Conservation (phyloP, 2,329 filamentous ascomycete genomes). For the Alternaria ventricosa region DNA sequence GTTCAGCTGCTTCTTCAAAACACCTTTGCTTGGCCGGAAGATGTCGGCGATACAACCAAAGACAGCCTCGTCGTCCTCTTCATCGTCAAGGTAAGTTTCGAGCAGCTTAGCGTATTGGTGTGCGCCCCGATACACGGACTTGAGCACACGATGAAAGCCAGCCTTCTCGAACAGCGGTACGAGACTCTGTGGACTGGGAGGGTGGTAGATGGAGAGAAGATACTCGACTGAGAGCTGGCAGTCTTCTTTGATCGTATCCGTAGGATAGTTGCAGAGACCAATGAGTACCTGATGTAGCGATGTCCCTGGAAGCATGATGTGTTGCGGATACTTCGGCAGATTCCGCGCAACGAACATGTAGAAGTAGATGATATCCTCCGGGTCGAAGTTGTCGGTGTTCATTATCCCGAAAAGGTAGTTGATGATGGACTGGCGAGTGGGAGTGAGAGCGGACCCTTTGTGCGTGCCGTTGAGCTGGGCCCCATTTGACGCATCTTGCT, state of each 20-base stretch:
- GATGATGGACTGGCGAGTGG: conserved; percentile 91
- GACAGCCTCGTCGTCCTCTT: conserved; percentile 73
- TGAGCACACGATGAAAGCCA: conserved; percentile 88
- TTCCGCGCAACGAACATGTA: conserved; percentile 99
- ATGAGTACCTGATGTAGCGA: conserved; percentile 80
- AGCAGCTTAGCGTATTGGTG: conserved; percentile 80
- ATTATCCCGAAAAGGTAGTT: conserved; percentile 92
- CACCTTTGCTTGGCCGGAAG: conserved; percentile 67
- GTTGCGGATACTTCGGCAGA: conserved; percentile 94
- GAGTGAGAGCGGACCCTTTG: conserved; percentile 42
- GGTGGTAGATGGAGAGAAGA: conserved; percentile 89
- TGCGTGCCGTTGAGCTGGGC: conserved; percentile 58
- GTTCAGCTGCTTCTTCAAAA: conserved; percentile 72
- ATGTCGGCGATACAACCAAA: conserved; percentile 83
- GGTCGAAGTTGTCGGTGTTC: conserved; percentile 75
- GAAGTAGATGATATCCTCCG: conserved; percentile 87
- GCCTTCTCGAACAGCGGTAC: conserved; percentile 81
- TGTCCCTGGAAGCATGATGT: conserved; percentile 87
- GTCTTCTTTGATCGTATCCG: conserved; percentile 82
- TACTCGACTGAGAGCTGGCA: conserved; percentile 98
- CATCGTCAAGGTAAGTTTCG: conserved; percentile 83
- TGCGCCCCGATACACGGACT: conserved; percentile 82
- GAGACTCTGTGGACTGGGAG: conserved; percentile 77
- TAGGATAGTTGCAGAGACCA: conserved; percentile 84
- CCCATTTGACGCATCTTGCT: conserved; percentile 67